Evolutionary conservation across 306 rosid genomes (phyloP).

Genomic region (Vigna radiata): DNA sequence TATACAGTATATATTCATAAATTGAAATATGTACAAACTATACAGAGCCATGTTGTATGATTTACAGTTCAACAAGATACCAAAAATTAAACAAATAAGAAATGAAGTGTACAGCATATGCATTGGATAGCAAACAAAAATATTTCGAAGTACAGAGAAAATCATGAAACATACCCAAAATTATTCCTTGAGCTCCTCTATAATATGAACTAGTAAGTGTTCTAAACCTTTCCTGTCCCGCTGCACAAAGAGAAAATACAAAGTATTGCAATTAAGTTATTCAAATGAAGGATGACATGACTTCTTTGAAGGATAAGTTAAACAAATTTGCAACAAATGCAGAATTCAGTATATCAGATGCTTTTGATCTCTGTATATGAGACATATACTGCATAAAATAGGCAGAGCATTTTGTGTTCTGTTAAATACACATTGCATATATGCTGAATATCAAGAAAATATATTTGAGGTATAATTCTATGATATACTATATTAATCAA

Average conservation of each 20-base stretch:
- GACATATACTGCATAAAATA: background rate
- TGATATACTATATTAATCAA: background rate
- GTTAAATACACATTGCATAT: background rate
- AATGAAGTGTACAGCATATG: conserved; percentile 5
- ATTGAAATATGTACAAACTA: background rate
- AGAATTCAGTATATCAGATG: background rate
- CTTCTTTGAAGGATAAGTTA: conserved; percentile 12
- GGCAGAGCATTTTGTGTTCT: background rate
- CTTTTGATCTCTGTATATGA: too few species aligned
- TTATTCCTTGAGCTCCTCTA: conserved; percentile 92
- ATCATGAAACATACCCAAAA: conserved; percentile 65
- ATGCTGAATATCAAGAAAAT: conserved; percentile 7
- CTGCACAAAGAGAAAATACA: conserved; percentile 49
- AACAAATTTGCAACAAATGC: conserved; percentile 15
- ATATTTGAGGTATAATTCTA: conserved; percentile 10
- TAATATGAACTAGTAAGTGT: conserved; percentile 88
- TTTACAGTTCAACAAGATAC: conserved; percentile 22
- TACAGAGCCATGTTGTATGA: background rate
- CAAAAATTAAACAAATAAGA: conserved; percentile 18
- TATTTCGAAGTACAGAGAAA: conserved; percentile 3
- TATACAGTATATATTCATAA: background rate
- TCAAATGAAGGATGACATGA: conserved; percentile 26
- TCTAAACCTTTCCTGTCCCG: conserved; percentile 93
- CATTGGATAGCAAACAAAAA: background rate
- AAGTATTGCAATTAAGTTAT: conserved; percentile 15